Evolutionary conservation across 1,284 basidiomycete species (phyloP).

Genomic region (Meira miltonrushii): DNA sequence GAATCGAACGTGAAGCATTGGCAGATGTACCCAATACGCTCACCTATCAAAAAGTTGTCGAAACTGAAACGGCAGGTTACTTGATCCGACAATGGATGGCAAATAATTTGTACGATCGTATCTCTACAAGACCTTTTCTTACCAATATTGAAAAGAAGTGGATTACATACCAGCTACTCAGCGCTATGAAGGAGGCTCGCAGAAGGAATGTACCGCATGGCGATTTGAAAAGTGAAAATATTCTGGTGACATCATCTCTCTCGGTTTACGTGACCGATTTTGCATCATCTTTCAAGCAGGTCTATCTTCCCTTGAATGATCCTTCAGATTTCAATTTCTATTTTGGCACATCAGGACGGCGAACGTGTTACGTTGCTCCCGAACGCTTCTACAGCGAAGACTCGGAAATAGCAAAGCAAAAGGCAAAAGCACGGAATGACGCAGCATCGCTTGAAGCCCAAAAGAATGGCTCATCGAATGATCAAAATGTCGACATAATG

Average conservation of each 20-base stretch:
- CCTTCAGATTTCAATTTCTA: slow-evolving; percentile 96
- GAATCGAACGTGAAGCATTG: slow-evolving; percentile 74
- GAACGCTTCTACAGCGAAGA: slow-evolving; percentile 81
- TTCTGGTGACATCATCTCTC: slow-evolving; percentile 92
- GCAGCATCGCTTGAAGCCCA: slow-evolving; percentile 2
- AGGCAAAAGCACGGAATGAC: slow-evolving; percentile 15
- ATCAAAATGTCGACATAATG: slow-evolving; percentile 19
- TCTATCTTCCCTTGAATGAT: slow-evolving; percentile 89
- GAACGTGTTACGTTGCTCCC: slow-evolving; percentile 93
- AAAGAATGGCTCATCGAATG: neutral
- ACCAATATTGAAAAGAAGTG: slow-evolving; percentile 91
- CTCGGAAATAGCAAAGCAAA: slow-evolving; percentile 13
- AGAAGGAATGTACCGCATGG: slow-evolving; percentile 79
- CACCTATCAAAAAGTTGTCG: slow-evolving; percentile 81
- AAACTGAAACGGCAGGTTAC: slow-evolving; percentile 94
- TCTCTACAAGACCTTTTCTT: slow-evolving; percentile 96
- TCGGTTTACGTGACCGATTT: slow-evolving; percentile 95
- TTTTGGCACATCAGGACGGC: slow-evolving; percentile 87
- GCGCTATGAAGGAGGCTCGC: slow-evolving; percentile 74
- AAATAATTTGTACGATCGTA: slow-evolving; percentile 91
- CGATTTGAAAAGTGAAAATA: slow-evolving; percentile 96
- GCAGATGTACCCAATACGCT: slow-evolving; percentile 81
- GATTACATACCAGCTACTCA: slow-evolving; percentile 91
- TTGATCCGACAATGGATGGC: slow-evolving; percentile 91
- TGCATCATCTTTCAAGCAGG: slow-evolving; percentile 86